Evolutionary conservation across 805 yeast species (phyloP).

Genomic region (Nadsonia fulvescens): DNA sequence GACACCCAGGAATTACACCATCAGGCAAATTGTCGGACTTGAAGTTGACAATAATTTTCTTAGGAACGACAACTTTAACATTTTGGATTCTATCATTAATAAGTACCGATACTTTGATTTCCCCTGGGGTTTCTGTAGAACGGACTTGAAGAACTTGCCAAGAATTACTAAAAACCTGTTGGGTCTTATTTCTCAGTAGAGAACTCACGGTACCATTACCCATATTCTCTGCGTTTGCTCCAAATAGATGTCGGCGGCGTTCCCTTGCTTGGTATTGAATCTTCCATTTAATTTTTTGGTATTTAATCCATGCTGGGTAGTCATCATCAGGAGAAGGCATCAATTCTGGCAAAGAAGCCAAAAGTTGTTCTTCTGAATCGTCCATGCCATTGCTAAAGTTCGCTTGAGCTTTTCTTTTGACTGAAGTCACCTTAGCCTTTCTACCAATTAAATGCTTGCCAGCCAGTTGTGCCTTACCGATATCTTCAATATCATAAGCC

Average conservation of each 20-base stretch:
- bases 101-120: constrained; percentile 49
- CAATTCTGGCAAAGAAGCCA: constrained; percentile 15
- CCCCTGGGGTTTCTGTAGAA: constrained; percentile 36
- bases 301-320: constrained; percentile 32
- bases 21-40: constrained; percentile 28
- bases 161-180: constrained; percentile 48
- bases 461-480: background rate
- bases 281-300: constrained; percentile 80
- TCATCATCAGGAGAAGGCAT: constrained; percentile 19
- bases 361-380: background rate
- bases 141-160: constrained; percentile 78
- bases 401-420: constrained; percentile 7
- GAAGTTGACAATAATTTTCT: constrained; percentile 35
- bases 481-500: constrained; percentile 9
- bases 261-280: constrained; percentile 53
- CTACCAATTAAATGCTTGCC: constrained; percentile 1
- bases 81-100: constrained; percentile 60
- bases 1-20: constrained; percentile 29
- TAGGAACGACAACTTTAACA: constrained; percentile 56
- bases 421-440: constrained; percentile 5
- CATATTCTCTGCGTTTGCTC: constrained; percentile 34
- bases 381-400: no score
- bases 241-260: constrained; percentile 65
- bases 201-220: constrained; percentile 33
- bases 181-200: constrained; percentile 63